Conservation (phyloP, 768 basidiomycete species). For the Phallus indusiatus region DNA sequence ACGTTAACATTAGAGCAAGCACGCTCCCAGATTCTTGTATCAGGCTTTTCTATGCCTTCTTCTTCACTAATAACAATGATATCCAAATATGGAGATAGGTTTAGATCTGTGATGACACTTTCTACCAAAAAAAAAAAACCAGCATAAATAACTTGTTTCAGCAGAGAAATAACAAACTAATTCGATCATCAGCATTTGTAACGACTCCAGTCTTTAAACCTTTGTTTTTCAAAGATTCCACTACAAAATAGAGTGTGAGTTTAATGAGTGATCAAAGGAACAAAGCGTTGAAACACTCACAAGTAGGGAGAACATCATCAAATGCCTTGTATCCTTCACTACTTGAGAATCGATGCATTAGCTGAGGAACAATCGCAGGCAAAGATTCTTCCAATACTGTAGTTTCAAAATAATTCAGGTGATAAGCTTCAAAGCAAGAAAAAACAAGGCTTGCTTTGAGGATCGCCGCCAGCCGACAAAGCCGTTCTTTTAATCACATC, state of each 20-base stretch:
- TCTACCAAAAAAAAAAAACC: conserved; percentile 17
- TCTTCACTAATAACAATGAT: conserved; percentile 64
- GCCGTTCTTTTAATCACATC: conserved; percentile 70
- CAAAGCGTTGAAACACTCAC: conserved; percentile 25
- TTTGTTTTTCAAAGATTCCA: conserved; percentile 29
- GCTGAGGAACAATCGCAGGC: conserved; percentile 42
- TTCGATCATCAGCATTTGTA: conserved; percentile 65
- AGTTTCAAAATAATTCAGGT: neutral
- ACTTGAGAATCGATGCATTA: conserved; percentile 64
- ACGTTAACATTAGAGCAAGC: conserved; percentile 30
- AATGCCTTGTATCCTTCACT: conserved; percentile 58
- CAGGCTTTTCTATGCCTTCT: conserved; percentile 62
- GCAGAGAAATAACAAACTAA: conserved; percentile 38
- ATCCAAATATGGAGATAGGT: conserved; percentile 36
- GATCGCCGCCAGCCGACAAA: conserved; percentile 61
- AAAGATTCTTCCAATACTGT: conserved; percentile 48
- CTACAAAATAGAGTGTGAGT: conserved; percentile 27
- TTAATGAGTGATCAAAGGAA: neutral
- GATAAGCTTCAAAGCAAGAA: neutral
- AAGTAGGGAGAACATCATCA: conserved; percentile 37
- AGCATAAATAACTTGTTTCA: neutral
- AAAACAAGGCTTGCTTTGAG: conserved; percentile 31
- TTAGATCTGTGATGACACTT: conserved; percentile 50
- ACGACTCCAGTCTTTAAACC: conserved; percentile 47
- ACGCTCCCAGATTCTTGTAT: conserved; percentile 44